Conservation (phyloP, 108 stramenopile species). For the Craspedostauros australis region DNA sequence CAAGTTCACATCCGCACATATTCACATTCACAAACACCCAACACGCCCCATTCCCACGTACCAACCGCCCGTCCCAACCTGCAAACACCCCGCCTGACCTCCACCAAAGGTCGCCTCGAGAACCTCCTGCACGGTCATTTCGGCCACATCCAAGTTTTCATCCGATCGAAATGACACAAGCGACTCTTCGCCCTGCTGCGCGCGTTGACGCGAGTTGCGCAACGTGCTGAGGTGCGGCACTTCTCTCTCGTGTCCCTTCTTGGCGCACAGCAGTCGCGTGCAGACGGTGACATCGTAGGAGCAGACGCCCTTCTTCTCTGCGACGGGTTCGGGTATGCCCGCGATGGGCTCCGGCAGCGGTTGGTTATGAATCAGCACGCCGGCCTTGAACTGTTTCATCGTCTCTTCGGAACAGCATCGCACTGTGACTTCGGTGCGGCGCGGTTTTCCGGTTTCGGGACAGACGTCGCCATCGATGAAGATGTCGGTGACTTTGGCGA, state of each 20-base stretch:
- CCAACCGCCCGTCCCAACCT: constrained; percentile 21
- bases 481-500: constrained; percentile 14
- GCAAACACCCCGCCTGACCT: constrained; percentile 10
- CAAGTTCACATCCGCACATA: too few species aligned
- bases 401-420: constrained; percentile 55
- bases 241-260: constrained; percentile 1
- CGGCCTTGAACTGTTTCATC: constrained; percentile 19
- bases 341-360: constrained; percentile 24
- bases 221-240: background rate
- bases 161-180: background rate
- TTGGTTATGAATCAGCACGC: constrained; percentile 17
- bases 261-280: constrained; percentile 59
- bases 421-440: constrained; percentile 39
- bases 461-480: constrained; percentile 53
- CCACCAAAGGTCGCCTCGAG: constrained; percentile 11
- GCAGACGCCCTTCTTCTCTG: constrained; percentile 26
- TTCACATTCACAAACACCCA: too few species aligned
- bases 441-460: constrained; percentile 41
- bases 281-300: constrained; percentile 61
- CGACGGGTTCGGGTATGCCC: constrained; percentile 4
- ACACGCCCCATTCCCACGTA: too few species aligned
- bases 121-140: constrained; percentile 16
- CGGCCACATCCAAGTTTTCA: background rate
- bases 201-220: background rate
- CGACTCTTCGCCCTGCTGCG: background rate